Base-by-base conservation (phyloP, 2,329 filamentous ascomycete species). In the Scorias spongiosa region DNA sequence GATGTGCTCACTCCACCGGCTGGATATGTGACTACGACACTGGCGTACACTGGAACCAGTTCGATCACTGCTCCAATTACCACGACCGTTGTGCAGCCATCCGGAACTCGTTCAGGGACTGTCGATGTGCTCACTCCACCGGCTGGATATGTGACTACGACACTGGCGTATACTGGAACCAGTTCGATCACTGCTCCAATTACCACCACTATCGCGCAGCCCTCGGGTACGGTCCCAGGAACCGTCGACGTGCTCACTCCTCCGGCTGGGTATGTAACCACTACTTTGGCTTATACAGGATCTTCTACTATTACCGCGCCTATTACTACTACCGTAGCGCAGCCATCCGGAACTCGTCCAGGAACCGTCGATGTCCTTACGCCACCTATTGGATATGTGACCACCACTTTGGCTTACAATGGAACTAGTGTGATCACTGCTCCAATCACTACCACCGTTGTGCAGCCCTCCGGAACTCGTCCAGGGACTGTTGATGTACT, bases 371-470 rank as follows among this genome's bases (percentile, higher is more conserved):
- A 44, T 29, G n/a, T 41, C 41, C 32, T 36, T 9, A 36, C 32
- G 4, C 32, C 32, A 12, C 12, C 32, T 5, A 7, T 26, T 4
- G 17, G 12, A 5, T 40, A 40, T 18, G 18, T 18, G 12, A 40
- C 38, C 7, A 18, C 38, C 5, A 40, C 38, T 5, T 5, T 4
- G 11, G 11, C 39, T 9, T 47, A 47, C 29, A 45, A 30, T 2
- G 46, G 46, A 7, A 26, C 20, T 7, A 7, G 20, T 26, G 4
- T 7, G 3, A 42, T 47, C 26, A 41, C 47, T 9, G 29, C 18
- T 7, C 47, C 44, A 17, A 38, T 44, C 32, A 49, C 47, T n/a
- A 47, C 44, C 8, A 48, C 48, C 9, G 43, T 49, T 17, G 28
- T 44, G 9, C 12, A 36, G 11, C 42, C 48, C 2, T 45, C 44